A percentile compares a stretch with the other conserved stretches of the same genome.
Conservation (phyloP, 495 filamentous ascomycete genomes). For the Chlorociboria aeruginascens region DNA sequence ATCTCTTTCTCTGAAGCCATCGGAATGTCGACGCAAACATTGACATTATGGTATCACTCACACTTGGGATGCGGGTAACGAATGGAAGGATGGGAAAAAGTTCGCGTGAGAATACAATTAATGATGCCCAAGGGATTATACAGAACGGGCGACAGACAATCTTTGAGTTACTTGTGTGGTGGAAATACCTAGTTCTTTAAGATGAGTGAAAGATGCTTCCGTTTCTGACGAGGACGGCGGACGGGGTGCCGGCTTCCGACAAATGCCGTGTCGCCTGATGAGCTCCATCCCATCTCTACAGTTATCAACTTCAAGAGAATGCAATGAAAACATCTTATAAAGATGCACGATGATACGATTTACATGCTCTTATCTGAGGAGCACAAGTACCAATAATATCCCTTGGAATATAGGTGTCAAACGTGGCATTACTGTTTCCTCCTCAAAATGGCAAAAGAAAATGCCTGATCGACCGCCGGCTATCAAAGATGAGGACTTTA, state of each 20-base stretch:
- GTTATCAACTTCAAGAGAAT: neutral
- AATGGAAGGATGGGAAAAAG: too few species aligned
- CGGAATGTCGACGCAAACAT: constrained; percentile 20
- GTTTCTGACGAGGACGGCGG: neutral
- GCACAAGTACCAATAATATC: too few species aligned
- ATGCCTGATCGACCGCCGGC: constrained; percentile 50
- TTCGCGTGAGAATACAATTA: neutral
- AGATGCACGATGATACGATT: constrained; percentile 18
- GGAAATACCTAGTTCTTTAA: neutral
- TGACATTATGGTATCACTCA: constrained; percentile 2
- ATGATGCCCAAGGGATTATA: neutral
- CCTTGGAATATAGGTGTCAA: neutral
- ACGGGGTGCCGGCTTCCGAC: neutral
- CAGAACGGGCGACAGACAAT: neutral
- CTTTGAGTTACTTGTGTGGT: neutral
- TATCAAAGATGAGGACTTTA: constrained; percentile 65
- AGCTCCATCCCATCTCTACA: neutral
- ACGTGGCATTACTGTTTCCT: constrained; percentile 5
- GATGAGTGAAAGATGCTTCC: neutral
- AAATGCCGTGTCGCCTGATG: neutral
- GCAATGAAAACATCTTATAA: neutral
- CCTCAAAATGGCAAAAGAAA: constrained; percentile 30
- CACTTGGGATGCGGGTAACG: too few species aligned
- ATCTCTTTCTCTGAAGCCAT: constrained; percentile 59
- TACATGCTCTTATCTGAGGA: constrained; percentile 2